Conservation (phyloP, 2,329 filamentous ascomycete genomes). For the Blastomyces silverae region DNA sequence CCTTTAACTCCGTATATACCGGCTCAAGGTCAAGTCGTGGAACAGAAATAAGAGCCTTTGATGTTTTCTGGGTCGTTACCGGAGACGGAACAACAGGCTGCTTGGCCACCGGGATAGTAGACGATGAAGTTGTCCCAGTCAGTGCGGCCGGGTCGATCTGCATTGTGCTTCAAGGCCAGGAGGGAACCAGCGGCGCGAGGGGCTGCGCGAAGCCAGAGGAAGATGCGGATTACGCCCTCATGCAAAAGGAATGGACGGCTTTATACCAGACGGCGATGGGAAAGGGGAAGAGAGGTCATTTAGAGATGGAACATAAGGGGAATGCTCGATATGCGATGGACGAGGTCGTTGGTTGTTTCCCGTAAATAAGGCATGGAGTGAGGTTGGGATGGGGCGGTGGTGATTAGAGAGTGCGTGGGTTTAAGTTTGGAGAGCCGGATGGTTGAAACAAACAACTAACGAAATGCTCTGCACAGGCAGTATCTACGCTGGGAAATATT, state of each 20-base stretch:
- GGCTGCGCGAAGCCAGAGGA: conserved; percentile 38
- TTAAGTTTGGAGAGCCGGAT: not conserved
- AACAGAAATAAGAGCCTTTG: conserved; percentile 47
- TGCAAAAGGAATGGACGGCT: conserved; percentile 23
- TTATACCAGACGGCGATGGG: not conserved
- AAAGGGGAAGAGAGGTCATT: not conserved
- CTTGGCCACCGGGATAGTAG: conserved; percentile 28
- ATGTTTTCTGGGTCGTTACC: conserved; percentile 41
- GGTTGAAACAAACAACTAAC: not conserved
- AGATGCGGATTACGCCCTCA: conserved; percentile 35
- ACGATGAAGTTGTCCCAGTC: conserved; percentile 38
- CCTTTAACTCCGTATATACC: conserved; percentile 55
- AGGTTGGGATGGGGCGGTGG: not conserved
- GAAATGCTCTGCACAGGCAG: not conserved
- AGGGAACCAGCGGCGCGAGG: conserved; percentile 27
- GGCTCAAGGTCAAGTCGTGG: conserved; percentile 58
- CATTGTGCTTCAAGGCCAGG: conserved; percentile 32
- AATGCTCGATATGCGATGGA: not conserved
- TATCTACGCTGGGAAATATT: not conserved
- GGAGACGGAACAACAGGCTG: conserved; percentile 22
- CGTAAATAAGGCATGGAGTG: not conserved
- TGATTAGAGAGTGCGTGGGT: conserved; percentile 5
- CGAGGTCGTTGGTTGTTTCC: not conserved
- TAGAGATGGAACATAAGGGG: conserved; percentile 9
- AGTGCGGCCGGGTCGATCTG: conserved; percentile 43